Evolutionary conservation across 1,284 basidiomycete species (phyloP).

Genomic region (Trichosporon coremiiforme): DNA sequence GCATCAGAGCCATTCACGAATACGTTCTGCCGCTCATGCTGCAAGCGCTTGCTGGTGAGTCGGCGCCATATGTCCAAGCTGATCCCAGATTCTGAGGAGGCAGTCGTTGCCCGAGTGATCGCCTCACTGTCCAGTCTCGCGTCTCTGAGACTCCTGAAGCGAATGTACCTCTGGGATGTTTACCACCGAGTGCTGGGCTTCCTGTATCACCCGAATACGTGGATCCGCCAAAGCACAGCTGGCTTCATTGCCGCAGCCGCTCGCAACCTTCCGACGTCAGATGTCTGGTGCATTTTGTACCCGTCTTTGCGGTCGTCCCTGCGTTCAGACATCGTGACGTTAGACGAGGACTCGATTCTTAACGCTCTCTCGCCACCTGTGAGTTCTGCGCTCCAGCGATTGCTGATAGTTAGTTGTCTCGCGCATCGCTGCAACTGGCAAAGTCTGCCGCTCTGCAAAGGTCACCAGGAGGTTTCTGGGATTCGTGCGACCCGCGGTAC

Average conservation of each 20-base stretch:
- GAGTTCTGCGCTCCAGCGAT: slow-evolving; percentile 43
- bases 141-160: slow-evolving; percentile 81
- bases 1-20: slow-evolving; percentile 70
- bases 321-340: slow-evolving; percentile 75
- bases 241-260: slow-evolving; percentile 84
- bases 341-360: slow-evolving; percentile 75
- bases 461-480: slow-evolving; percentile 69
- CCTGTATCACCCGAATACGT: slow-evolving; percentile 93
- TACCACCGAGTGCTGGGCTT: slow-evolving; percentile 84
- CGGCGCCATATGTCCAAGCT: not conserved
- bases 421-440: slow-evolving; percentile 80
- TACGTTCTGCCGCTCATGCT: slow-evolving; percentile 92
- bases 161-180: slow-evolving; percentile 91
- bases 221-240: slow-evolving; percentile 90
- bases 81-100: slow-evolving; percentile 83
- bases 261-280: slow-evolving; percentile 74
- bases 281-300: slow-evolving; percentile 96
- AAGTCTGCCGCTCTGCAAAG: slow-evolving; percentile 59
- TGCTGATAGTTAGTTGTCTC: slow-evolving; percentile 63
- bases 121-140: slow-evolving; percentile 80
- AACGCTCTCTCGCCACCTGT: slow-evolving; percentile 77
- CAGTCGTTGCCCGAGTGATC: slow-evolving; percentile 85
- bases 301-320: slow-evolving; percentile 84
- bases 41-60: slow-evolving; percentile 81
- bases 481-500: slow-evolving; percentile 40